Evolutionary conservation across 495 filamentous ascomycete species (phyloP), one percentile per base, ranked within the genome.

Genomic region (Hypoxylon crocopeplum): DNA sequence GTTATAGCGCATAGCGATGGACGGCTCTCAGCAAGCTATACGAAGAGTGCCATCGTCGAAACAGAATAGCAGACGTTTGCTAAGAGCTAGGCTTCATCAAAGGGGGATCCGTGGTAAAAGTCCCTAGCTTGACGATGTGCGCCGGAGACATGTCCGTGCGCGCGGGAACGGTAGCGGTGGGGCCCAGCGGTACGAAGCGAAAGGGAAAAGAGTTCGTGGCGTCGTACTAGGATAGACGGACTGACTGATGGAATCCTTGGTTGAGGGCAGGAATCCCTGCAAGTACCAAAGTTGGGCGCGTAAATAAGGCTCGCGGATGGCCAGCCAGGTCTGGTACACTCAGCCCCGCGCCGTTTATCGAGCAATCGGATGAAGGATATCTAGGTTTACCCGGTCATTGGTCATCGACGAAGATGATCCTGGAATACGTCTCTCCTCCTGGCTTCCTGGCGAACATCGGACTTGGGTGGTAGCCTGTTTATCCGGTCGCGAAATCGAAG

Each of bases 231-330:
- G 59, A 37, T 56, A 36, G 54, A 38, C 17, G 36, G 42, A 57
- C 32, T 61, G 60, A 44, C 55, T 63, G 53, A 66, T 37, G 36
- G 51, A 29, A 64, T 67, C 67, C 59, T 59, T 59, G 56, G 57
- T 64, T 42, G 64, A 63, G 64, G 56, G 50, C 56, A 48, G 41
- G 29, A 62, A 77, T 69, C 76, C 77, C 68, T 77, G 76, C 63
- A 62, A 62, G 45, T 45, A 56, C 59, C 12, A 61, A 55, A 72
- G 67, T 70, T 58, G 71, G 78, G 78, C 78, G 78, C 78, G 74
- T 81, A 81, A 73, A 75, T 62, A 69, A 73, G 72, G 68, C 70
- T 75, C 61, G 68, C 69, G 66, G 76, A 71, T 77, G 75, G 77
- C 67, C 27, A 64, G 48, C 44, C 11, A 59, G 61, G 42, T 22